Conservation (phyloP, 768 basidiomycete genomes). For the Erythrobasidium yunnanense region DNA sequence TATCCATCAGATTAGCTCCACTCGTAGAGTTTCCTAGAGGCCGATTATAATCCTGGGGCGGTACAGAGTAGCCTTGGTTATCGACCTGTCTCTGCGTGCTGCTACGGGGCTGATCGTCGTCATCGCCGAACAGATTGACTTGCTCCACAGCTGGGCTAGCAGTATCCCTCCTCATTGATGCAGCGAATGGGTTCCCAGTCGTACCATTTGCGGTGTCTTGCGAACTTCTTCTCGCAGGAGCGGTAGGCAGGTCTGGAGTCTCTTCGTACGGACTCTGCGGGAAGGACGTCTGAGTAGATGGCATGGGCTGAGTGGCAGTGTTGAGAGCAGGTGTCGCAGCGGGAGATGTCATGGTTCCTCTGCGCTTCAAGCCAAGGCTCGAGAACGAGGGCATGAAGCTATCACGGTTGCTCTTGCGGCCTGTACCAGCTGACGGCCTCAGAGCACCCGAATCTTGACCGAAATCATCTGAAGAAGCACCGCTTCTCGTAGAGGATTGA, state of each 20-base stretch:
- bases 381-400: constrained; percentile 16
- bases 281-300: neutral
- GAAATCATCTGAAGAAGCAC: neutral
- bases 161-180: neutral
- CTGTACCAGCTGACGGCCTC: neutral
- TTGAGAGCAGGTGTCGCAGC: too few species aligned
- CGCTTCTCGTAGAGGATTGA: constrained; percentile 1
- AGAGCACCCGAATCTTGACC: neutral
- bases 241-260: neutral
- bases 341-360: neutral
- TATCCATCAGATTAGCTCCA: constrained; percentile 33
- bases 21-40: constrained; percentile 38
- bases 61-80: constrained; percentile 44
- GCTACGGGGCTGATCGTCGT: neutral
- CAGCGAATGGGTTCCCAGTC: neutral
- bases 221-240: neutral
- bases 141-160: neutral
- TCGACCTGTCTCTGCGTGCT: constrained; percentile 37
- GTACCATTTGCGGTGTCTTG: too few species aligned
- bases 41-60: constrained; percentile 43
- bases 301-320: too few species aligned
- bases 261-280: neutral
- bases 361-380: neutral
- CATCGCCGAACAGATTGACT: neutral
- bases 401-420: constrained; percentile 1